Base-by-base conservation (phyloP, 2,329 filamentous ascomycete species). In the Alternaria tenuissima region DNA sequence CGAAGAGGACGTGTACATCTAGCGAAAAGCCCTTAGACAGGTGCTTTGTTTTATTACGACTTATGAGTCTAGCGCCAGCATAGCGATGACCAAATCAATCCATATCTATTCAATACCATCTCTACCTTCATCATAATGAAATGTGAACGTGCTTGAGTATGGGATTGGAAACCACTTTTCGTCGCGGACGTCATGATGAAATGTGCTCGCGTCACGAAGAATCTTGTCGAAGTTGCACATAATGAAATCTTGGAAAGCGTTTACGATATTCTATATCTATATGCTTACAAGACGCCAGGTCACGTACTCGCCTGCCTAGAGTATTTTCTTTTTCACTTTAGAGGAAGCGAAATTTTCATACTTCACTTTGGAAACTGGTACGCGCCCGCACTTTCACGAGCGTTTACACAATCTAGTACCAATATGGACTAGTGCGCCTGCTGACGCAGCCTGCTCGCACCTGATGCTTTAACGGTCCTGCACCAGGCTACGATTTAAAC, bases 11-110 rank as follows among this genome's bases (percentile, higher is more conserved):
- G 41, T 57, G 58, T 61, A 61, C 36, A 53, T 53, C 38, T 53
- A 30, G 24, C 41, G 18, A 43, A 22, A 57, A 47, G 47, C 55
- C 54, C 42, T 43, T 30, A 6, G 18, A 18, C 11, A 24, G 28
- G 48, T 14, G 32, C 24, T 53, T 57, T 8, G 8, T 28, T 41
- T 60, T 48, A 41, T 52, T 26, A 47, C 18, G 52, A 49, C 22
- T 58, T 41, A 61, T 34, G 58, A 61, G 53, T 43, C 48, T 52
- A 52, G 48, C 48, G 26, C 44, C 41, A 48, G 47, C 48, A 26
- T 61, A 48, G 54, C 54, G 42, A 52, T 52, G 7, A 14, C 20
- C 51, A 43, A 28, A 52, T 54, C 9, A 20, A 46, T 22, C 20
- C 14, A 32, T 12, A 7, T 4, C 34, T 26, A 54, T 47, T 22